phyloP scores from a whole-genome alignment of 345 rosid species.

The Eucalyptus grandis region DNA sequence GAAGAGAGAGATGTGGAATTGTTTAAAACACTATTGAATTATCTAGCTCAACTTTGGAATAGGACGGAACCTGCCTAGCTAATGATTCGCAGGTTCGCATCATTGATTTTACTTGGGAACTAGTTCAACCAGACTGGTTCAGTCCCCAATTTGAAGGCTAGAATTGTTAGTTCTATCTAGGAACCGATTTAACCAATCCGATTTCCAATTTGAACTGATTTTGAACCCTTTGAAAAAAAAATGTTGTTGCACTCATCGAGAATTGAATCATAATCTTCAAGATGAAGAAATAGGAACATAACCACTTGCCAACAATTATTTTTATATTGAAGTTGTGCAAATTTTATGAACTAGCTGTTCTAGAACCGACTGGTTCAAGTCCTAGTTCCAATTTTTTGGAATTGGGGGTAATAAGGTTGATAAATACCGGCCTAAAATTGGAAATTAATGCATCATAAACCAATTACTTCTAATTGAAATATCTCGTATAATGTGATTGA shows the following conservation, averaged over 20 bases:
- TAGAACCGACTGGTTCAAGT: accelerated
- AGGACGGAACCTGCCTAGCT: not conserved
- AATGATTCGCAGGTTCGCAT: not conserved
- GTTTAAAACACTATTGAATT: not conserved
- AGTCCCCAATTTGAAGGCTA: accelerated
- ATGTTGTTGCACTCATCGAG: not conserved
- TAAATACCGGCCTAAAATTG: accelerated
- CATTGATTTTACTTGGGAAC: not conserved
- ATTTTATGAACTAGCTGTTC: not conserved
- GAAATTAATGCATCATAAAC: not conserved
- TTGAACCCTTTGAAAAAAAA: not conserved
- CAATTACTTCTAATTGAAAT: not conserved
- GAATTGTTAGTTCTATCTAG: not conserved
- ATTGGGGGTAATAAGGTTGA: not conserved
- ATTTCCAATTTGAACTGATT: not conserved
- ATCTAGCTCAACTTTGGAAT: not conserved
- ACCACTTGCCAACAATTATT: not conserved
- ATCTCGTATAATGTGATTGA: not conserved
- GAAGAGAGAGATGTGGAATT: not conserved
- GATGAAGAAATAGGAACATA: not conserved
- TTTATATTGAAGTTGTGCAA: not conserved
- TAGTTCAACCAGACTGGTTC: not conserved
- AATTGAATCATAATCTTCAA: not conserved
- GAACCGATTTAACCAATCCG: not conserved
- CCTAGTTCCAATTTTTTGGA: not conserved